These are phyloP conservation scores for Coelastrella sp. DNA, from an alignment of 139 green algal genomes.

Conservation along the genomic window DNA sequence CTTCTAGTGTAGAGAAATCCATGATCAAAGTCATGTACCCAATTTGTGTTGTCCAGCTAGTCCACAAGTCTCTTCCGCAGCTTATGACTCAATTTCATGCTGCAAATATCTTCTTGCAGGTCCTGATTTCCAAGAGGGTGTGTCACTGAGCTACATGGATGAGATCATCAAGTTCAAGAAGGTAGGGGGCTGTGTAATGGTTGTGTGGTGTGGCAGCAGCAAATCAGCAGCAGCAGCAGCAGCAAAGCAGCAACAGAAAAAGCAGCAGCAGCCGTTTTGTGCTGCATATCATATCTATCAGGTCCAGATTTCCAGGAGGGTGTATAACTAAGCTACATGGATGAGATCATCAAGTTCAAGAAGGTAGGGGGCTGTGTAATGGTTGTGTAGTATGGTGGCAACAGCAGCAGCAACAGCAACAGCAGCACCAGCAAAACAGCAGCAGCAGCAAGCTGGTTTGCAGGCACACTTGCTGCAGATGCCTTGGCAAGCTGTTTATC, in stretches of 20 bases:
- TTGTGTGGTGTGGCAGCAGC: neutral
- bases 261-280: neutral
- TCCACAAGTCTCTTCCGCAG: neutral
- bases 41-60: too few relatives aligned
- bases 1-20: neutral
- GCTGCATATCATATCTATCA: neutral
- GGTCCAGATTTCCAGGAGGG: conserved; percentile 49
- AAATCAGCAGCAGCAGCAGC: neutral
- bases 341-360: conserved; percentile 52
- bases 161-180: conserved; percentile 54
- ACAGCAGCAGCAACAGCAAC: neutral
- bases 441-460: too few relatives aligned
- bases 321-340: conserved; percentile 47
- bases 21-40: too few relatives aligned
- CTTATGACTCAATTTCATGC: neutral
- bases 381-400: neutral
- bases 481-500: too few relatives aligned
- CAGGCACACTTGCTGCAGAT: too few relatives aligned
- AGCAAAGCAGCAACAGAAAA: too few relatives aligned
- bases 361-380: neutral
- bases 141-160: conserved; percentile 53
- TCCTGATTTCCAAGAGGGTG: conserved; percentile 48
- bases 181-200: neutral
- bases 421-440: too few relatives aligned
- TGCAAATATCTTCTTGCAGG: neutral